Conservation (phyloP, 257 asterid species). For the Henckelia pumila region DNA sequence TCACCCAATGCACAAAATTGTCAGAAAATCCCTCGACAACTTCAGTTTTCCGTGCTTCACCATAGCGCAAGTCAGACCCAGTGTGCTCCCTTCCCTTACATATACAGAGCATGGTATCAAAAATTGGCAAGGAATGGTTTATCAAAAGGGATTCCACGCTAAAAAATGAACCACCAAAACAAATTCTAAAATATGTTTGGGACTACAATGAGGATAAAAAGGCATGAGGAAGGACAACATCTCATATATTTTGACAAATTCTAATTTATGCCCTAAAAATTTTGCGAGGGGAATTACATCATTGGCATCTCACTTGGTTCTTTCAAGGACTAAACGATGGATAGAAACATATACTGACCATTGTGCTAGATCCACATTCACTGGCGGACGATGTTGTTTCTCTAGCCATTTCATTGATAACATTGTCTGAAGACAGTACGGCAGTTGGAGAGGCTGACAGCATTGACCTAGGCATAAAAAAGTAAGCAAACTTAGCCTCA, state of each 20-base stretch:
- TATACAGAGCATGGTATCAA: slow-evolving; percentile 13
- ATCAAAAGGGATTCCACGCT: background rate
- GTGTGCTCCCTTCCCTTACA: slow-evolving; percentile 58
- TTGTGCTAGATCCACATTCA: slow-evolving; percentile 67
- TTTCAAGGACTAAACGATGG: slow-evolving; percentile 6
- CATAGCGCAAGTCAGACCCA: slow-evolving; percentile 41
- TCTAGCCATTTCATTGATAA: slow-evolving; percentile 44
- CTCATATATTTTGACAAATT: no score
- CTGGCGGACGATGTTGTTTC: slow-evolving; percentile 61
- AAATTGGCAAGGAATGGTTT: slow-evolving; percentile 8
- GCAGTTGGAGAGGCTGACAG: slow-evolving; percentile 57
- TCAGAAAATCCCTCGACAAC: slow-evolving; percentile 82
- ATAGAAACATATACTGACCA: slow-evolving; percentile 45
- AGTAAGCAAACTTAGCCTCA: slow-evolving; percentile 24
- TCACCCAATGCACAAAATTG: slow-evolving; percentile 82
- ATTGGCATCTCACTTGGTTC: background rate
- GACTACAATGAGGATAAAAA: background rate
- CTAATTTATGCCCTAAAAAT: no score
- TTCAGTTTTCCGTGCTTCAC: slow-evolving; percentile 46
- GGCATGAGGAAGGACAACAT: background rate
- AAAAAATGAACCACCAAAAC: background rate
- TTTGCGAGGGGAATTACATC: slow-evolving; percentile 13
- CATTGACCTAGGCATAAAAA: slow-evolving; percentile 53
- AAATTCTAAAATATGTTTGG: background rate
- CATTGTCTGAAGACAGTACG: slow-evolving; percentile 66